Evolutionary conservation across 495 filamentous ascomycete genomes (phyloP).

Genomic region (Neurospora sp.): DNA sequence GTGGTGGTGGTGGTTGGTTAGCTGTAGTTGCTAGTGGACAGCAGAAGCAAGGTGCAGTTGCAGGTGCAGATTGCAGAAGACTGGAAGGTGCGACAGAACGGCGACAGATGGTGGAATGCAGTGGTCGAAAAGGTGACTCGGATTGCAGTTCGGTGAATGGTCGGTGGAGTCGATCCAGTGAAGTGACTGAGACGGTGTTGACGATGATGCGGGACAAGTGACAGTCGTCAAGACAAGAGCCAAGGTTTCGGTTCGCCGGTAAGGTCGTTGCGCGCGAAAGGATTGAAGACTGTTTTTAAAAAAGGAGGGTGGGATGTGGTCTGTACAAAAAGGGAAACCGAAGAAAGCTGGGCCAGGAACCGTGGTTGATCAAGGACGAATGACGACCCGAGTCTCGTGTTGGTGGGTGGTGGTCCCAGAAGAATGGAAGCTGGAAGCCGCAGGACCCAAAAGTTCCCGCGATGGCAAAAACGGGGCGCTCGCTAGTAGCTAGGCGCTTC

Average conservation of each 20-base stretch:
- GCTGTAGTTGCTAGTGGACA: not conserved
- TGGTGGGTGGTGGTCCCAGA: not conserved
- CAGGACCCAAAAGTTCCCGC: not conserved
- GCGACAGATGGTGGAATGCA: not conserved
- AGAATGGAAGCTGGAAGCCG: not conserved
- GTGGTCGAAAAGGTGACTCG: not conserved
- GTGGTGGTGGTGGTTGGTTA: not conserved
- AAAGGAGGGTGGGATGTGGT: not conserved
- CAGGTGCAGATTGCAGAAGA: not conserved
- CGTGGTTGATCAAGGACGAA: not conserved
- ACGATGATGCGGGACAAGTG: not conserved
- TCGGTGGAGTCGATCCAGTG: not conserved
- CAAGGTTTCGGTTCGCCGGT: not conserved
- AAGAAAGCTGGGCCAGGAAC: not conserved
- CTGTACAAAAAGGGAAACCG: not conserved
- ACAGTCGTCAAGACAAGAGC: not conserved
- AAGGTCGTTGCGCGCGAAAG: not conserved
- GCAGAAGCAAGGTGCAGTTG: not conserved
- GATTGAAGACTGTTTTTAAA: not conserved
- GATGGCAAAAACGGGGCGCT: not conserved
- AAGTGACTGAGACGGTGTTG: not conserved
- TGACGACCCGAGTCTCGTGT: not conserved
- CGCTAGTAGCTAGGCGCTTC: not conserved
- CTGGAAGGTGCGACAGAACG: not conserved
- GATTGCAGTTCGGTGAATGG: not conserved